Conservation (phyloP, 768 basidiomycete genomes). For the Tylopilus balloui region DNA sequence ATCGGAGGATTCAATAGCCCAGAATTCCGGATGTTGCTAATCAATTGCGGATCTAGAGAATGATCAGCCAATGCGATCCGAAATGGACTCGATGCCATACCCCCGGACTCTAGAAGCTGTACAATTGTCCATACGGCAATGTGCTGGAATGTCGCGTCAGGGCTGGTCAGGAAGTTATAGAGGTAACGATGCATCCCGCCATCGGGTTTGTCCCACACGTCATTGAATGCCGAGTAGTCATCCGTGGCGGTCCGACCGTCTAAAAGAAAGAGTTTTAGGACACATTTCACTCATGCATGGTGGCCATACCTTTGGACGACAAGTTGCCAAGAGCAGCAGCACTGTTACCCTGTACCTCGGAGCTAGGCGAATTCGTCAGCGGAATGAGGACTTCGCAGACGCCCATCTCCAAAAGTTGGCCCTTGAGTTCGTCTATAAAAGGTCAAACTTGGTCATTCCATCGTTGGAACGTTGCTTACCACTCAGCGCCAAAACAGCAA, state of each 20-base stretch:
- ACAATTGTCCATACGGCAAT: conserved; percentile 99
- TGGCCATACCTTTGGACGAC: conserved; percentile 80
- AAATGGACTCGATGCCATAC: conserved; percentile 34
- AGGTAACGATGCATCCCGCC: conserved; percentile 96
- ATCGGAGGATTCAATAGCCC: conserved; percentile 80
- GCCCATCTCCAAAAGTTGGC: conserved; percentile 95
- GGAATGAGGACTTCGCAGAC: conserved; percentile 97
- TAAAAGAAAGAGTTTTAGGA: conserved; percentile 25
- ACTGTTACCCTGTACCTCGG: conserved; percentile 98
- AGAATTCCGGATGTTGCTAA: conserved; percentile 86
- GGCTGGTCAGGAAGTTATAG: conserved; percentile 86
- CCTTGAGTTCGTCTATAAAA: conserved; percentile 85
- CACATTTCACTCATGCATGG: not conserved
- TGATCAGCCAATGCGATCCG: not conserved
- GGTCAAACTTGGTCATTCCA: conserved; percentile 1
- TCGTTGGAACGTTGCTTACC: conserved; percentile 48
- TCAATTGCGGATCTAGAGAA: conserved; percentile 73
- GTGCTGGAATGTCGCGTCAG: conserved; percentile 98
- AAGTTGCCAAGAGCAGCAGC: conserved; percentile 97
- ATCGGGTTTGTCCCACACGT: conserved; percentile 97
- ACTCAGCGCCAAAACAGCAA: conserved; percentile 92
- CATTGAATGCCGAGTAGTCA: conserved; percentile 96
- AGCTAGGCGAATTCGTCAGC: conserved; percentile 90
- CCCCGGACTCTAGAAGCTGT: conserved; percentile 94
- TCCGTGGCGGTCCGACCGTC: conserved; percentile 73